Evolutionary conservation across 768 basidiomycete species (phyloP), one percentile per base, ranked within the genome.

Genomic region (Cyathus striatus): DNA sequence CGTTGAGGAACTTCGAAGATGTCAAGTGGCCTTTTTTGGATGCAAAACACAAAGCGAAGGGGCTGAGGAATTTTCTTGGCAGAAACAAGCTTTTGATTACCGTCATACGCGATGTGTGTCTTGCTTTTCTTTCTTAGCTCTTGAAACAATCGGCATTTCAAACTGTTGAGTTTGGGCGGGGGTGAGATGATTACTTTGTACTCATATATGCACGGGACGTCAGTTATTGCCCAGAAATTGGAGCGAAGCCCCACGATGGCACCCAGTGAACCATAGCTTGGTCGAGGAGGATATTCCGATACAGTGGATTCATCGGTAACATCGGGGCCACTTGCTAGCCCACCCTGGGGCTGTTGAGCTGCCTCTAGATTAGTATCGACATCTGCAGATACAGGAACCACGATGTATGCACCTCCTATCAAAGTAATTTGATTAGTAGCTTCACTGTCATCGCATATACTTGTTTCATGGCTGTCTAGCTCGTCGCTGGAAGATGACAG

Each of bases 161-260:
- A 56, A 14, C 69, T 54, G 23, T 69, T 69, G 0, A 72, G 61
- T 33, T 72, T 65, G 0, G 67, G 66, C 42, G 63, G 69, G 0
- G 79, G 79, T 12, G 58, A 56, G 36, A 82, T 74, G 17, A 71
- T 62, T 24, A 84, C 69, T n/a, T 58, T 56, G 49, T 86, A 86
- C 45, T 84, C 81, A 52, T 73, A 79, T 5, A 80, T 53, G n/a
- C n/a, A n/a, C 0, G 65, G 62, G 1, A 65, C 65, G 34, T 70
- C 67, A 2, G 70, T 69, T 9, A 85, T 51, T 0, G 78, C 53
- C 55, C 83, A 83, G 60, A 83, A 83, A 53, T 85, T 86, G 17
- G 82, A 69, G 2, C 84, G 70, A 13, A 85, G 57, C 0, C 57
- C 71, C 49, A 79, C 68, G 0, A 66, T 48, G 6, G 41, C 64